Evolutionary conservation across 169 alveolate genomes (phyloP), one percentile per base, ranked within the genome.

Genomic region (Babesia sp.): DNA sequence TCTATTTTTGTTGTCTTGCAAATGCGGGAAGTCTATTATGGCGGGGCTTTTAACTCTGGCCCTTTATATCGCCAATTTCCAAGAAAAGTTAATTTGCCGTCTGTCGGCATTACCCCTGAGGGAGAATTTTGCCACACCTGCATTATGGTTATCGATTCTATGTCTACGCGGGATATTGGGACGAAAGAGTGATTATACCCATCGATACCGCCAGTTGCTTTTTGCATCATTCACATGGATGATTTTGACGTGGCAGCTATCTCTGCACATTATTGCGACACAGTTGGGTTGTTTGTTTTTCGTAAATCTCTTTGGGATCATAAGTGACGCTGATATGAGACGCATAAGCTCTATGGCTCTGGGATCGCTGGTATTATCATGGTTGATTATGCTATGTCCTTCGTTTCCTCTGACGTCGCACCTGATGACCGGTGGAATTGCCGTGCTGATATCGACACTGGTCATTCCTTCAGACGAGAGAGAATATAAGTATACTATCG

Each of bases 191-290:
- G 34, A 20, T 26, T 31, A 18, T 5, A 51, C 28, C 22, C 6
- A 48, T 5, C 41, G 70, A 1, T 16, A 9, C 26, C 26, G 50
- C 45, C 0, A 1, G 51, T 2, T 31, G 22, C 80, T 72, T 7
- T 72, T 72, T 37, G 59, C 29, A 33, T 7, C 67, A 24, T 53
- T 37, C 42, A 48, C 46, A 28, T 72, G 83, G 83, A 53, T 55
- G 78, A 2, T 74, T 20, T 53, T 74, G 53, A 64, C 80, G 26
- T 74, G 85, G 85, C 85, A 74, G 46, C 64, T 74, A 20, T 74
- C 85, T 24, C 34, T 66, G 0, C 78, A 63, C 60, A 11, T 74
- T 16, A 22, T 74, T 18, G 51, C 48, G 2, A 74, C 85, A n/a
- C 85, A 74, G 81, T 8, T 74, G 64, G 50, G 69, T 5, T 72